Base-by-base conservation (phyloP, 192 early-diverging fungal species). In the Linnemannia elongata region DNA sequence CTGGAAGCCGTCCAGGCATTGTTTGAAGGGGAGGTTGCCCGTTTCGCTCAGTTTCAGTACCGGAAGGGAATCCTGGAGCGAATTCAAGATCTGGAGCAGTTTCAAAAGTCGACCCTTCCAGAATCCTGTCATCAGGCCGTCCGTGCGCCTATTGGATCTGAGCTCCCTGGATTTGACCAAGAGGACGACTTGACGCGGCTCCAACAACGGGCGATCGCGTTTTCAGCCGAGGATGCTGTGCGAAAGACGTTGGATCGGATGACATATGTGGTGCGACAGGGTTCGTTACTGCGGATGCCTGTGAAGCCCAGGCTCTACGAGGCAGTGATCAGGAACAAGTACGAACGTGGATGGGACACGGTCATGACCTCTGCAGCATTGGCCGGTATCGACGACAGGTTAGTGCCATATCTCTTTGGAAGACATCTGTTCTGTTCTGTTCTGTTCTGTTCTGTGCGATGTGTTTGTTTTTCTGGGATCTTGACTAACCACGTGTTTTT, bases 321-420 rank as follows among this genome's bases (percentile, higher is more conserved):
- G 2, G 27, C 10, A 13, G 10, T 15, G 10, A 47, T 66, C 17
- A 68, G 22, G 24, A 57, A 72, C 22, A 60, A 74, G 0, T 78
- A 81, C 24, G 79, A 81, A 49, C 85, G 79, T 33, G 76, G 72
- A 7, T 87, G 85, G 85, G 72, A 87, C n/a, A 81, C 85, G 4
- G 38, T 87, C 4, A 87, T 87, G 85, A 30, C 76, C 18, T 79
- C 85, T 27, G 85, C 85, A 5, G 69, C 75, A 8, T 68, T 81
- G 38, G 52, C 69, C 39, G 85, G 85, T 30, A 57, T 87, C 20
- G 85, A 87, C 22, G 85, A 87, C 45, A 75, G 80, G 85, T 87
- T 49, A 9, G 73, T 76, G 9, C 20, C 1, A 17, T 44, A 12
- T 24, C 20, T 12, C 3, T 27, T 35, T 44, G 18, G 22, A 63